Evolutionary conservation across 1,284 basidiomycete species (phyloP), one percentile per base, ranked within the genome.

Genomic region (Hemileccinum hortonii): DNA sequence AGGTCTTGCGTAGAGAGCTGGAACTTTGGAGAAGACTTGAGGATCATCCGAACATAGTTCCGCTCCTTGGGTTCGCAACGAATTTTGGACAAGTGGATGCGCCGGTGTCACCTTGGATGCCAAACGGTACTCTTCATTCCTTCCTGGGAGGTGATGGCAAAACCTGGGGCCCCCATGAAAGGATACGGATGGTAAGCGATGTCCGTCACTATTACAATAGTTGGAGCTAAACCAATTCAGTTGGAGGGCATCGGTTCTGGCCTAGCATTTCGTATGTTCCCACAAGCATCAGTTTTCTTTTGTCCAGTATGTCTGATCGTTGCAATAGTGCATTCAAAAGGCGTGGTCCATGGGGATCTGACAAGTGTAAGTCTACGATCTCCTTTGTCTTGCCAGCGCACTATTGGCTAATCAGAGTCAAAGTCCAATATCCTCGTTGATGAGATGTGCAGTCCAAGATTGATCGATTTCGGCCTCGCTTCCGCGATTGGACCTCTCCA

Each of bases 381-480:
- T 49, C 5, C n/a, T 15, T 12, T 30, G 26, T 12, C 12, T 32
- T 4, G 8, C 4, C 15, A 21, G 6, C 10, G 32, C 21, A 11
- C 4, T 12, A n/a, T 18, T 40, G 6, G 36, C 30, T 50, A 19
- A 50, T 19, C 14, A 11, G 18, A 26, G 10, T 11, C 6, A 18
- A 33, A 50, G 49, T 47, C 37, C 15, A 50, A 47, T 24, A 29
- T 50, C 22, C 43, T 50, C 10, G 18, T 47, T 2, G 49, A 50
- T 22, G 49, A 50, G 26, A 14, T 5, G 19, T 30, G 35, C 8
- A 45, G 39, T 26, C 49, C 49, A 18, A 44, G 36, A 22, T 12
- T 46, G 42, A 50, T 33, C n/a, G 49, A 50, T 26, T 50, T 50
- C n/a, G 49, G 49, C 18, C 49, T 46, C 15, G 46, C 50, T 6